These are phyloP conservation scores for Vicia faba DNA, from an alignment of 306 rosid species.

Conservation along the genomic window DNA sequence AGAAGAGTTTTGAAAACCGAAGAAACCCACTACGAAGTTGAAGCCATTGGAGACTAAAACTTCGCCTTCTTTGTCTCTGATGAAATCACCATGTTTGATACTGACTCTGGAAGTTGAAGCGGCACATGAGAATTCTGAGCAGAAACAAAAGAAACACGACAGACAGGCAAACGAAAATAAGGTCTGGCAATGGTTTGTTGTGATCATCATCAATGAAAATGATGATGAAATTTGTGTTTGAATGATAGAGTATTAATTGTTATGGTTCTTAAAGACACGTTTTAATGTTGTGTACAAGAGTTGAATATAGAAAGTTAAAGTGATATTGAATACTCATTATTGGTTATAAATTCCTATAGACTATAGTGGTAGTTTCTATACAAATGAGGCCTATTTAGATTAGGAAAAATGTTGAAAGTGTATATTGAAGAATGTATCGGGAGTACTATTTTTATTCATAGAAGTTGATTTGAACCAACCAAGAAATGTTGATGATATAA, in stretches of 20 bases:
- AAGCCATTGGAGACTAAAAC: conserved; percentile 41
- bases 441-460: too few relatives aligned
- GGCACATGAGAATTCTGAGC: conserved; percentile 43
- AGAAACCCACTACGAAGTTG: conserved; percentile 69
- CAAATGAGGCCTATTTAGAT: not conserved
- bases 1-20: conserved; percentile 46
- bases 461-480: too few relatives aligned
- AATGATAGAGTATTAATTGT: not conserved
- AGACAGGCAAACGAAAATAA: not conserved
- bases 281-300: not conserved
- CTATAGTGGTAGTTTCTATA: not conserved
- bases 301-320: not conserved
- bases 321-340: not conserved
- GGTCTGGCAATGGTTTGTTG: conserved; percentile 14
- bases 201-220: not conserved
- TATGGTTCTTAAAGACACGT: conserved; percentile 7
- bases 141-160: conserved; percentile 31
- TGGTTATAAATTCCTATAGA: not conserved
- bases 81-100: conserved; percentile 33
- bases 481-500: too few relatives aligned
- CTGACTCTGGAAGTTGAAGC: conserved; percentile 33
- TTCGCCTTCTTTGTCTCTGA: conserved; percentile 50
- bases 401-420: not conserved
- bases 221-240: not conserved
- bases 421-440: too few relatives aligned